Evolutionary conservation across 2,329 filamentous ascomycete species (phyloP).

Genomic region (Fusarium caatingaense): DNA sequence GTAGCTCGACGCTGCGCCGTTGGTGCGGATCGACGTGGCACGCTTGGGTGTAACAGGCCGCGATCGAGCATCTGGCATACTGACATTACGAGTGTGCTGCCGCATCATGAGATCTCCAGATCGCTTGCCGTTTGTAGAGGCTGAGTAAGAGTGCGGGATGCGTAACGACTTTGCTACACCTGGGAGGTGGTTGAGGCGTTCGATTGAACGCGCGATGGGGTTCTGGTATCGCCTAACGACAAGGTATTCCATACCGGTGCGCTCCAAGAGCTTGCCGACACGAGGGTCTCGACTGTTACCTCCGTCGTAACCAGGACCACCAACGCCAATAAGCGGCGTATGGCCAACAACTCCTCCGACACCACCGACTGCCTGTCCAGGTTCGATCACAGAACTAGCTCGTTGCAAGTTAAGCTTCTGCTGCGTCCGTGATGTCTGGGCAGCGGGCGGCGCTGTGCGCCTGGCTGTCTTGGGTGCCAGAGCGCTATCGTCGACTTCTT

Average conservation of each 20-base stretch:
- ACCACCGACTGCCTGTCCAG: conserved; percentile 59
- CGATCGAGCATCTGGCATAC: conserved; percentile 50
- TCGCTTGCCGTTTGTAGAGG: conserved; percentile 54
- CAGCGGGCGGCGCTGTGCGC: conserved; percentile 55
- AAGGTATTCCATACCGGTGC: conserved; percentile 78
- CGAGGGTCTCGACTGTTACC: conserved; percentile 67
- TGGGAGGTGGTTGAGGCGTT: conserved; percentile 59
- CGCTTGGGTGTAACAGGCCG: conserved; percentile 49
- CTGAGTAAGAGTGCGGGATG: conserved; percentile 58
- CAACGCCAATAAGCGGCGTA: conserved; percentile 63
- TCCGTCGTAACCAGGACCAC: conserved; percentile 66
- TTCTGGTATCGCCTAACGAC: conserved; percentile 79
- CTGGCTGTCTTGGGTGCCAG: conserved; percentile 59
- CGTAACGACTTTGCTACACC: conserved; percentile 62
- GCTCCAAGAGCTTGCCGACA: conserved; percentile 73
- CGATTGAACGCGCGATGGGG: conserved; percentile 72
- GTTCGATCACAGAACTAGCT: conserved; percentile 77
- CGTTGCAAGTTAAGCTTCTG: conserved; percentile 81
- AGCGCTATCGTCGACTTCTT: conserved; percentile 57
- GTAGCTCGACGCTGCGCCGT: conserved; percentile 58
- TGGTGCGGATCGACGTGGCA: conserved; percentile 53
- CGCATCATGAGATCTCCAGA: conserved; percentile 47
- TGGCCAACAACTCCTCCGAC: conserved; percentile 55
- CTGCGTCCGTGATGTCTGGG: conserved; percentile 74
- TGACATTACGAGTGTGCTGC: conserved; percentile 56